Evolutionary conservation across 2,329 filamentous ascomycete genomes (phyloP).

Genomic region (Aspergillus sp.): DNA sequence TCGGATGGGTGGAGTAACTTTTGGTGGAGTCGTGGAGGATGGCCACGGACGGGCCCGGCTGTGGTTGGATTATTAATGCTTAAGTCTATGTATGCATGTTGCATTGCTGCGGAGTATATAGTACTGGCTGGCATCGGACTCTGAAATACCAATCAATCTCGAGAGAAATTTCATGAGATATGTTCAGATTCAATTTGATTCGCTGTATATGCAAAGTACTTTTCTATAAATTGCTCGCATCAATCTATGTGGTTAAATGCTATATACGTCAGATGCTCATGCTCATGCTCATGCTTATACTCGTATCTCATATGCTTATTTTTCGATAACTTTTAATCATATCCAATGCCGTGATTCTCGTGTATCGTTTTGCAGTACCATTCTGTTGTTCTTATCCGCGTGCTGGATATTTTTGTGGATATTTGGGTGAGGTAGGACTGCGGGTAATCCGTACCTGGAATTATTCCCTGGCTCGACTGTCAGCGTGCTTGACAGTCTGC

Average conservation of each 20-base stretch:
- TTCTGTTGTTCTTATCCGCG: neutral
- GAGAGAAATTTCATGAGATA: too few species aligned
- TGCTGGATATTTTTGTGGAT: neutral
- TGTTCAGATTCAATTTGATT: too few species aligned
- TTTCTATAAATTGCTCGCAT: neutral
- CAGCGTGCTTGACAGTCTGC: neutral
- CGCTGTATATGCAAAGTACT: neutral
- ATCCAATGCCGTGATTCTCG: neutral
- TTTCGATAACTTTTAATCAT: neutral
- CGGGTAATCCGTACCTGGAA: neutral
- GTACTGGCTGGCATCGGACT: neutral
- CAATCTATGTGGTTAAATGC: neutral
- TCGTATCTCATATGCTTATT: neutral
- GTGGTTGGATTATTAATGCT: slow-evolving; percentile 9
- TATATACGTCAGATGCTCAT: neutral
- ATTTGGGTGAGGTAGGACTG: neutral
- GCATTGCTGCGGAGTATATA: neutral
- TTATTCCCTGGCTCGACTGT: slow-evolving; percentile 1
- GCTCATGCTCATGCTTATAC: neutral
- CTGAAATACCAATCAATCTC: neutral
- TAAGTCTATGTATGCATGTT: neutral
- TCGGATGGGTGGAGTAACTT: slow-evolving; percentile 9
- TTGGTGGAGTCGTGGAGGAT: neutral
- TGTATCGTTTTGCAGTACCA: neutral
- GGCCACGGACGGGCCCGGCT: neutral